Evolutionary conservation across 306 rosid genomes (phyloP).

Genomic region (Begonia loranthoides): DNA sequence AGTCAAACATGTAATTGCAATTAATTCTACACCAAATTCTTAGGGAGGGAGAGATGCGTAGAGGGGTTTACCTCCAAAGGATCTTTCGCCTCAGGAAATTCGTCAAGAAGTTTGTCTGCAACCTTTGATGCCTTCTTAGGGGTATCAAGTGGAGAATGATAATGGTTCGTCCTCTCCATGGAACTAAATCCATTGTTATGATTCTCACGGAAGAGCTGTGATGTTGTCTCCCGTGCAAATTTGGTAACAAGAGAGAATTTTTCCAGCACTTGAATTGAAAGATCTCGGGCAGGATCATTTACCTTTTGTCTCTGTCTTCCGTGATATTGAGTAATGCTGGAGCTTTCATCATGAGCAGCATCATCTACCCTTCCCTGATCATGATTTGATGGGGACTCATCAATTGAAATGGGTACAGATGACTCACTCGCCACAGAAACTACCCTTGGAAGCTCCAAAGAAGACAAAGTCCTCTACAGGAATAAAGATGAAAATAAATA

Average conservation of each 20-base stretch:
- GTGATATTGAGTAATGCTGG: constrained; percentile 30
- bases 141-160: constrained; percentile 28
- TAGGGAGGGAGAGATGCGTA: not conserved
- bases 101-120: constrained; percentile 24
- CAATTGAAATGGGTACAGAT: constrained; percentile 28
- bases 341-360: constrained; percentile 29
- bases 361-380: constrained; percentile 33
- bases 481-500: constrained; percentile 19
- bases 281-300: constrained; percentile 82
- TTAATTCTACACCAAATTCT: no score
- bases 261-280: constrained; percentile 89
- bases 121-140: constrained; percentile 28
- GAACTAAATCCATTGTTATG: constrained; percentile 53
- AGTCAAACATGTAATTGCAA: no score
- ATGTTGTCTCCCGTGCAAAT: constrained; percentile 98
- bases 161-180: constrained; percentile 34
- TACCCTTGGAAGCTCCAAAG: constrained; percentile 86
- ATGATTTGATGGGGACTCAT: constrained; percentile 34
- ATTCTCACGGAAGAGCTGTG: constrained; percentile 79
- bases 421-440: constrained; percentile 50
- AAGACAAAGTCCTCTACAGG: constrained; percentile 77
- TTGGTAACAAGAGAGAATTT: constrained; percentile 92
- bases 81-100: constrained; percentile 39
- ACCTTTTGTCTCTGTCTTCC: constrained; percentile 49
- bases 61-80: constrained; percentile 54